Percentiles rank a stretch among this genome's conserved stretches.
Evolutionary conservation across 2,329 filamentous ascomycete species (phyloP).

Genomic region (Botryotinia calthae): DNA sequence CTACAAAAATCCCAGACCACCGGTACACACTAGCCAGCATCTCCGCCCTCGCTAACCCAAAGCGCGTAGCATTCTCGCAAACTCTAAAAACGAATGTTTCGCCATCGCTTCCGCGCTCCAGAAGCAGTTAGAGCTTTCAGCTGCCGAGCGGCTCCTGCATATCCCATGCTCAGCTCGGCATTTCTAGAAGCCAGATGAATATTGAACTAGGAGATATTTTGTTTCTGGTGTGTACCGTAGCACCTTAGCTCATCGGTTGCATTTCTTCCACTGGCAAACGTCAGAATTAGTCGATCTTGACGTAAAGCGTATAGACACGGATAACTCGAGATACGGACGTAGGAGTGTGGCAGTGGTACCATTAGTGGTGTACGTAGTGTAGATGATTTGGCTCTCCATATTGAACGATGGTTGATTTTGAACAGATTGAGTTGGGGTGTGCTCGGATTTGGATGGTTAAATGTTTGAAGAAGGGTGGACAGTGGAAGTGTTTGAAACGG

Average conservation of each 20-base stretch:
- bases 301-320: slow-evolving; percentile 5
- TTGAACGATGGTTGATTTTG: background rate
- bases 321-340: background rate
- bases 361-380: background rate
- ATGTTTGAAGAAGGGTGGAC: background rate
- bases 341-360: background rate
- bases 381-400: background rate
- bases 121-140: background rate
- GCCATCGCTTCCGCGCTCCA: background rate
- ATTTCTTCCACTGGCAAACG: background rate
- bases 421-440: background rate
- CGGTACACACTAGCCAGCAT: background rate
- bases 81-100: background rate
- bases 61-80: background rate
- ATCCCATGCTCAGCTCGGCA: background rate
- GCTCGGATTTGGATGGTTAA: background rate
- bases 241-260: background rate
- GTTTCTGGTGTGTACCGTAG: background rate
- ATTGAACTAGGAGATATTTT: background rate
- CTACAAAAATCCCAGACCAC: background rate
- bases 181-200: background rate
- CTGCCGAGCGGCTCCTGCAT: slow-evolving; percentile 15
- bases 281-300: slow-evolving; percentile 1
- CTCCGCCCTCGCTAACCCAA: background rate
- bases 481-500: background rate